phyloP scores from a whole-genome alignment of 2,329 filamentous ascomycete genomes.

The Celoporthe dispersa region DNA sequence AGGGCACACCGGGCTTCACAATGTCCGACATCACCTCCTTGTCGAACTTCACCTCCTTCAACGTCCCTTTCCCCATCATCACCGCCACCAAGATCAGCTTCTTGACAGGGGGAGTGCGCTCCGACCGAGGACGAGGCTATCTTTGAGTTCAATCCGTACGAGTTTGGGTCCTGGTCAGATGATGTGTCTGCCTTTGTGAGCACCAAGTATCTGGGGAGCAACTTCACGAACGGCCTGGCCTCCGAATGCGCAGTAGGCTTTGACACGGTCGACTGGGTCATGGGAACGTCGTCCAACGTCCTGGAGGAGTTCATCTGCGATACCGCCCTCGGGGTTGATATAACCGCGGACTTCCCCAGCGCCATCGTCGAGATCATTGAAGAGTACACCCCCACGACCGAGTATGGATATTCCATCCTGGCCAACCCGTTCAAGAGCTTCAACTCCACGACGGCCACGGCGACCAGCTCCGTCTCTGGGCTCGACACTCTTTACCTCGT shows the following conservation, averaged over 20 bases:
- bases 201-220: conserved; percentile 46
- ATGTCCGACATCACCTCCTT: conserved; percentile 18
- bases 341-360: conserved; percentile 21
- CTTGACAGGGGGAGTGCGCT: conserved; percentile 25
- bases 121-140: conserved; percentile 39
- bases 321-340: conserved; percentile 18
- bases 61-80: conserved; percentile 33
- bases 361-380: conserved; percentile 34
- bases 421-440: conserved; percentile 51
- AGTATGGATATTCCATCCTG: conserved; percentile 32
- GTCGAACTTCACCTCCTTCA: conserved; percentile 24
- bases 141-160: conserved; percentile 50
- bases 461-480: conserved; percentile 37
- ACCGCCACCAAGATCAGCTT: conserved; percentile 31
- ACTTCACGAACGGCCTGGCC: conserved; percentile 37
- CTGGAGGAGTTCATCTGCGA: conserved; percentile 39
- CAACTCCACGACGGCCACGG: conserved; percentile 34
- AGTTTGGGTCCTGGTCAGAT: conserved; percentile 50
- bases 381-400: conserved; percentile 34
- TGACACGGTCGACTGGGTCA: conserved; percentile 53
- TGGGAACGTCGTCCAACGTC: conserved; percentile 49
- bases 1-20: conserved; percentile 16
- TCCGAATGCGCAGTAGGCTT: conserved; percentile 46
- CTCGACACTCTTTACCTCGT: conserved; percentile 42
- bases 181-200: conserved; percentile 44